Evolutionary conservation across 2,329 filamentous ascomycete species (phyloP).

Genomic region (Lachnum nothofagi): DNA sequence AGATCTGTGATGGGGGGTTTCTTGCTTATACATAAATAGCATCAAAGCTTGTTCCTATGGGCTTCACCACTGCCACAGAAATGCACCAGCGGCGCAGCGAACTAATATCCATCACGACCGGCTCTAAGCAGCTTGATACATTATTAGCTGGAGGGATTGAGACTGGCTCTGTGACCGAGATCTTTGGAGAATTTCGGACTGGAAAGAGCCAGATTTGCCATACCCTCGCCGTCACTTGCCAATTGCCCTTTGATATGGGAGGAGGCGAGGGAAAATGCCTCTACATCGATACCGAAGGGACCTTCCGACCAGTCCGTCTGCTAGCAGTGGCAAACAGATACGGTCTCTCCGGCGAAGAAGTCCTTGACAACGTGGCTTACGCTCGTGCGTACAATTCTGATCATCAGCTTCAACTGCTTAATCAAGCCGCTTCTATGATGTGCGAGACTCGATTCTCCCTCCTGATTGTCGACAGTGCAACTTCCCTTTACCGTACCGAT

Average conservation of each 20-base stretch:
- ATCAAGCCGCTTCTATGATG: constrained; percentile 98
- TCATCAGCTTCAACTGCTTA: constrained; percentile 89
- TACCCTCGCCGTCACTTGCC: constrained; percentile 95
- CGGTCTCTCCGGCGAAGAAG: constrained; percentile 91
- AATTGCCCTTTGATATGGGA: constrained; percentile 97
- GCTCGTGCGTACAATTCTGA: constrained; percentile 98
- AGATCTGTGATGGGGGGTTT: background rate
- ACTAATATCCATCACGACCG: constrained; percentile 95
- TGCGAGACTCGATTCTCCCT: constrained; percentile 96
- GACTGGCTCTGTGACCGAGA: constrained; percentile 94
- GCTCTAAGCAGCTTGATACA: constrained; percentile 95
- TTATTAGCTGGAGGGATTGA: constrained; percentile 90
- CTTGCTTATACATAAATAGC: constrained; percentile 46
- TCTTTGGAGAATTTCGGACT: constrained; percentile 96
- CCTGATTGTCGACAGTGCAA: constrained; percentile 92
- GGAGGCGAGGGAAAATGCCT: constrained; percentile 97
- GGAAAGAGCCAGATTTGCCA: constrained; percentile 99
- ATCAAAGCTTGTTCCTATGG: constrained; percentile 95
- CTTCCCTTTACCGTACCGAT: constrained; percentile 90
- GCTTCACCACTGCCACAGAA: constrained; percentile 96
- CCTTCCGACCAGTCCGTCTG: constrained; percentile 86
- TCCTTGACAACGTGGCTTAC: constrained; percentile 96
- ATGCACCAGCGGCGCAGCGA: constrained; percentile 97
- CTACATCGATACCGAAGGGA: constrained; percentile 98
- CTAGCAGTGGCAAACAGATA: constrained; percentile 91